A percentile compares a stretch with the other conserved stretches of the same genome.
Conservation (phyloP, 176 grass and related monocot species). For the Ensete glaucum region DNA sequence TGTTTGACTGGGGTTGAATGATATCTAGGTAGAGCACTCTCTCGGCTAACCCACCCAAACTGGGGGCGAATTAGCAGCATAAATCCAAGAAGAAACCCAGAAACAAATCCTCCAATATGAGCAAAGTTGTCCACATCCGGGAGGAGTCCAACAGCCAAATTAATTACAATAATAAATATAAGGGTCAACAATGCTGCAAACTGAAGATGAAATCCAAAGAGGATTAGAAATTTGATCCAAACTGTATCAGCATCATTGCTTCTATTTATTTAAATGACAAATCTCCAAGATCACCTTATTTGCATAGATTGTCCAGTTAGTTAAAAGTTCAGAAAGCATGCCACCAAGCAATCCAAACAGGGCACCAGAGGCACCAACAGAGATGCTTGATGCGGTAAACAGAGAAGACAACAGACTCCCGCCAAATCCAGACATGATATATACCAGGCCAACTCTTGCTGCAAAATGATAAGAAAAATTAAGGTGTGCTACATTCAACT, state of each 20-base stretch:
- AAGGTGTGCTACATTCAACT: background rate
- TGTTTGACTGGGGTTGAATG: constrained; percentile 14
- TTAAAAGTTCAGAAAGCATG: constrained; percentile 93
- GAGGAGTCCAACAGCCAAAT: constrained; percentile 62
- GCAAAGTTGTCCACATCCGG: constrained; percentile 83
- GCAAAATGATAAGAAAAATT: constrained; percentile 18
- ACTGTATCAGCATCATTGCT: constrained; percentile 1
- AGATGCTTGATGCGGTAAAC: constrained; percentile 60
- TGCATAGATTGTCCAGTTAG: constrained; percentile 84
- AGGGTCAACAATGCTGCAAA: constrained; percentile 44
- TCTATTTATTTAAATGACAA: background rate
- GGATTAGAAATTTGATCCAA: background rate
- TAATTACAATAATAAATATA: constrained; percentile 45
- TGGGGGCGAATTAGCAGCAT: constrained; percentile 63
- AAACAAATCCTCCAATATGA: constrained; percentile 76
- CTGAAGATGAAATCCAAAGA: constrained; percentile 22
- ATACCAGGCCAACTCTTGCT: constrained; percentile 63
- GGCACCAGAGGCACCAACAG: constrained; percentile 84
- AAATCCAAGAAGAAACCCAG: constrained; percentile 79
- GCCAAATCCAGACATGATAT: constrained; percentile 70
- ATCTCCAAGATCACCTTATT: constrained; percentile 51
- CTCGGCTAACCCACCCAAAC: constrained; percentile 41
- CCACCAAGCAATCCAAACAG: constrained; percentile 75
- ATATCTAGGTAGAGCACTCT: constrained; percentile 21
- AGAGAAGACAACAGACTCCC: constrained; percentile 75